A percentile compares a stretch with the other conserved stretches of the same genome.
phyloP scores from a whole-genome alignment of 345 rosid genomes.

The Linum tenue region DNA sequence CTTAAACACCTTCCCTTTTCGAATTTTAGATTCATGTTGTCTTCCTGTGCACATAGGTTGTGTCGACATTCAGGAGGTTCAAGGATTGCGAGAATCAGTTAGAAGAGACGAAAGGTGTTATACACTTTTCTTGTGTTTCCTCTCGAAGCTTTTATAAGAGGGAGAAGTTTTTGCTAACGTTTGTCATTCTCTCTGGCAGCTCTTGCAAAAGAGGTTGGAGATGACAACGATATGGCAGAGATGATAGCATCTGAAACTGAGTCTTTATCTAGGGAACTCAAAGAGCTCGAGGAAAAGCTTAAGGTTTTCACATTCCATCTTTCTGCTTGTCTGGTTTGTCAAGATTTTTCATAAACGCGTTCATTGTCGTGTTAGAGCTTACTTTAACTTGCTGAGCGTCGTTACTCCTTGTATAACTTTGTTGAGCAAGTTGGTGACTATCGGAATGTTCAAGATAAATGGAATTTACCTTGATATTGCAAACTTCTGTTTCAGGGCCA shows the following conservation, averaged over 20 bases:
- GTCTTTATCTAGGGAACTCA: constrained; percentile 51
- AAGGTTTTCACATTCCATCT: constrained; percentile 38
- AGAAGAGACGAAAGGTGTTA: constrained; percentile 63
- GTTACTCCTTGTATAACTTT: no score
- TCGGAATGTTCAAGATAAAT: no score
- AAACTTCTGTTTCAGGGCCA: not conserved
- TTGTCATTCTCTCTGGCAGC: constrained; percentile 29
- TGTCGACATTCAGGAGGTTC: constrained; percentile 53
- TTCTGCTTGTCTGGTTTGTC: not conserved
- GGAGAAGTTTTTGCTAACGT: not conserved
- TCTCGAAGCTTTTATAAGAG: not conserved
- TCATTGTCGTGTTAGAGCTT: no score
- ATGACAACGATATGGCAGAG: constrained; percentile 88
- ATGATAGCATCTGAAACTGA: constrained; percentile 75
- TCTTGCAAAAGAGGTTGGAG: constrained; percentile 61
- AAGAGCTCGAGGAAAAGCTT: constrained; percentile 72
- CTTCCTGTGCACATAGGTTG: constrained; percentile 43
- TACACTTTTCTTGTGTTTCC: not conserved
- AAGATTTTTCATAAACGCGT: not conserved
- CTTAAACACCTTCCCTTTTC: not conserved
- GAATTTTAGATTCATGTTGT: not conserved
- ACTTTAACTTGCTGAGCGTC: no score
- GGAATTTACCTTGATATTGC: not conserved
- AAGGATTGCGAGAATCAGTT: constrained; percentile 81
- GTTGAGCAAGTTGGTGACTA: no score